Percentiles rank a stretch among this genome's conserved stretches.
Evolutionary conservation across 495 filamentous ascomycete genomes (phyloP).

Genomic region (Aspergillus cristatus): DNA sequence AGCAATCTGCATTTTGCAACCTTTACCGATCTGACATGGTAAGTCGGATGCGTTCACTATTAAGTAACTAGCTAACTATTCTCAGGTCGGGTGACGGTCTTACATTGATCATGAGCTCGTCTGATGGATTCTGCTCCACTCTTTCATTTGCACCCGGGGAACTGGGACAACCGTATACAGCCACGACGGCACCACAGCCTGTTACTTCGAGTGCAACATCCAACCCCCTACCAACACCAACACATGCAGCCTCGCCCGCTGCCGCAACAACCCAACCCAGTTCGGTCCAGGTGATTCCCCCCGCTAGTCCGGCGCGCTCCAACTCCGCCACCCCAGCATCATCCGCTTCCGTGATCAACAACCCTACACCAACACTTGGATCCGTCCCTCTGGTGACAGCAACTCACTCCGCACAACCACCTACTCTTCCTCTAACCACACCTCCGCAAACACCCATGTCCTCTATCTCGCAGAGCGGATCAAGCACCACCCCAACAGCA

Average conservation of each 20-base stretch:
- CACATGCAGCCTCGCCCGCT: slow-evolving; percentile 49
- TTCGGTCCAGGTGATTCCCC: no score
- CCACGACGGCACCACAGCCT: slow-evolving; percentile 36
- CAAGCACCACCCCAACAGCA: slow-evolving; percentile 22
- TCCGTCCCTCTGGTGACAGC: slow-evolving; percentile 67
- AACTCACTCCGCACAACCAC: slow-evolving; percentile 46
- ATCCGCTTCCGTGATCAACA: slow-evolving; percentile 47
- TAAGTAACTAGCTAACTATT: slow-evolving; percentile 14
- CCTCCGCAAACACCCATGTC: slow-evolving; percentile 70
- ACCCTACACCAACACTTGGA: slow-evolving; percentile 67
- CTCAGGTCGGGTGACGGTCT: slow-evolving; percentile 83
- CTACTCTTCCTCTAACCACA: slow-evolving; percentile 57
- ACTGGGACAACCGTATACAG: slow-evolving; percentile 76
- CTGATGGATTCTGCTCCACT: slow-evolving; percentile 94
- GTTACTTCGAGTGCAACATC: slow-evolving; percentile 35
- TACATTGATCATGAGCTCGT: slow-evolving; percentile 90
- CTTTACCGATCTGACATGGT: slow-evolving; percentile 96
- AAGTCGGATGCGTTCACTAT: no score
- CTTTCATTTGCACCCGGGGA: slow-evolving; percentile 79
- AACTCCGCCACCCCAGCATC: slow-evolving; percentile 72
- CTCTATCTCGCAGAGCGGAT: slow-evolving; percentile 30
- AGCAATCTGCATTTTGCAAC: slow-evolving; percentile 96
- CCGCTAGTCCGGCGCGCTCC: slow-evolving; percentile 68
- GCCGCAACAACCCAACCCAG: slow-evolving; percentile 26
- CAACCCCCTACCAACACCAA: slow-evolving; percentile 58